Percentiles rank a stretch among this genome's conserved stretches.
These are phyloP conservation scores for Yamadazyma insecticola DNA, from an alignment of 805 yeast species.

Conservation along the genomic window DNA sequence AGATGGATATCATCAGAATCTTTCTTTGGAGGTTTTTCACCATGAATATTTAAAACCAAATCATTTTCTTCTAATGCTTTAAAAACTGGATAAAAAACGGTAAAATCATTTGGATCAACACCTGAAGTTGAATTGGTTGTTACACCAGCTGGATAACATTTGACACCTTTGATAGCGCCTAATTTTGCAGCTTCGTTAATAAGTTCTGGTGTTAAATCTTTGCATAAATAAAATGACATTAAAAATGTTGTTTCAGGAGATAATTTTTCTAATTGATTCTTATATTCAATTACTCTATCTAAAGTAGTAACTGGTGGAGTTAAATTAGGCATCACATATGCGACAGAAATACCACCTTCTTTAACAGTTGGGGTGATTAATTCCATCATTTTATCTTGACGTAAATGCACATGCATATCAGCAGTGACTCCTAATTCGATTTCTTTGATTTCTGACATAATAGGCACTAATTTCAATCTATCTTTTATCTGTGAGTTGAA, in stretches of 20 bases:
- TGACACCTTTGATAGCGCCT: slow-evolving; percentile 78
- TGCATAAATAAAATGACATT: slow-evolving; percentile 84
- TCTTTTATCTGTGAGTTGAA: no score
- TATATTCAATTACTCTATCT: slow-evolving; percentile 67
- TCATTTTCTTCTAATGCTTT: slow-evolving; percentile 78
- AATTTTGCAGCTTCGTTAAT: slow-evolving; percentile 70
- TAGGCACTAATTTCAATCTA: no score
- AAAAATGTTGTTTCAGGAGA: slow-evolving; percentile 83
- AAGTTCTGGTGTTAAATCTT: slow-evolving; percentile 78
- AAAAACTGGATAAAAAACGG: slow-evolving; percentile 83
- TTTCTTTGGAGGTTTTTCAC: slow-evolving; percentile 76
- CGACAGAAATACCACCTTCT: slow-evolving; percentile 87
- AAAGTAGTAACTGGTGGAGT: slow-evolving; percentile 87
- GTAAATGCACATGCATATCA: slow-evolving; percentile 93
- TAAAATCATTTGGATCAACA: slow-evolving; percentile 89
- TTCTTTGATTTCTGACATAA: no score
- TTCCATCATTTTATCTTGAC: slow-evolving; percentile 93
- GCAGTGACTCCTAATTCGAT: slow-evolving; percentile 68
- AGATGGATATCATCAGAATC: slow-evolving; percentile 66
- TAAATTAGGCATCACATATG: slow-evolving; percentile 94
- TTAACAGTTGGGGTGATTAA: slow-evolving; percentile 85
- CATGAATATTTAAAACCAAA: slow-evolving; percentile 84
- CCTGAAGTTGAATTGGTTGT: slow-evolving; percentile 95
- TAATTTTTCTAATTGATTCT: slow-evolving; percentile 52
- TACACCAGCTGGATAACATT: slow-evolving; percentile 98